Evolutionary conservation across 139 green algal species (phyloP), one percentile per base, ranked within the genome.

Genomic region (Coelastrella sp.): DNA sequence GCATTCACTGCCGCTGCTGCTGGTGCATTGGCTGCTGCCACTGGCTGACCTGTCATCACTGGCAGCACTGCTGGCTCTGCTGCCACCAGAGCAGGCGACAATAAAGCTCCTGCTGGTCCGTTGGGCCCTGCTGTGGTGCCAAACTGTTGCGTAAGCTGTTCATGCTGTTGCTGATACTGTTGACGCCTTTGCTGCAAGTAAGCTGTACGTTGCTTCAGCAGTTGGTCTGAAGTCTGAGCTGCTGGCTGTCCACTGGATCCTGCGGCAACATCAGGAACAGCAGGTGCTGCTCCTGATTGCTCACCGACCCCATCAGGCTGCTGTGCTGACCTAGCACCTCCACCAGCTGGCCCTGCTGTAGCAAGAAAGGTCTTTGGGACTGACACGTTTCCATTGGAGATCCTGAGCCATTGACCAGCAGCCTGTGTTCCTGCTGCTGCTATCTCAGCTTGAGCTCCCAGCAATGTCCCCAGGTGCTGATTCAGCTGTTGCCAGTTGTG

Each of bases 131-230:
- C n/a, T 38, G 23, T 5, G 6, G 8, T 74, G 15, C 30, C 19
- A n/a, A 77, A 23, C 68, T 80, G 72, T 4, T 45, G 45, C 27
- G 15, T 21, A 43, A 64, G 72, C 45, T 79, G 68, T 34, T 74
- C 21, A 30, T 11, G 32, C 59, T 74, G 77, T 60, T 84, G 77
- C 59, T 84, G 13, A 40, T 74, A 72, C 77, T 66, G 60, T 35
- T 74, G 77, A 59, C 48, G 30, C 21, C 21, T 71, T 2, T 45
- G 53, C 35, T 72, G 32, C 21, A 72, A 62, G 25, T 67, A 35
- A 6, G 76, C 76, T 45, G 34, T 19, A 0, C 41, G 40, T 35
- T 79, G 73, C 25, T n/a, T 32, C 0, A 66, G 27, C 30, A 48
- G 6, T 6, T 25, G 25, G 11, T 62, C 41, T 41, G 32, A 35